Conservation (phyloP, 345 rosid species). For the Brassica cretica region DNA sequence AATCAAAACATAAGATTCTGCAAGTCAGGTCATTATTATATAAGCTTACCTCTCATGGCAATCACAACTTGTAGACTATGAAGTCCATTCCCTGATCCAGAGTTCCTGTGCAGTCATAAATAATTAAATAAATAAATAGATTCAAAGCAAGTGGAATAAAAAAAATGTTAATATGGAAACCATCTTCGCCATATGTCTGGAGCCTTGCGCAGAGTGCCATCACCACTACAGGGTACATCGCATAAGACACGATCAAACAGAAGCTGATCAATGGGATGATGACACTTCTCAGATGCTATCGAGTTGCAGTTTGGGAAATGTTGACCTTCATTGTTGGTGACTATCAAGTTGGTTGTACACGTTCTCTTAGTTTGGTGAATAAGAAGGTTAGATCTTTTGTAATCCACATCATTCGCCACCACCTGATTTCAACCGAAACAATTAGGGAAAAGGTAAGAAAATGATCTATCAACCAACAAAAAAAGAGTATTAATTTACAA, state of each 20-base stretch:
- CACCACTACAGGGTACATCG: conserved; percentile 98
- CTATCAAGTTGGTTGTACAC: conserved; percentile 93
- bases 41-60: conserved; percentile 77
- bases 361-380: conserved; percentile 98
- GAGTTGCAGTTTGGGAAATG: conserved; percentile 83
- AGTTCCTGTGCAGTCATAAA: conserved; percentile 65
- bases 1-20: background rate
- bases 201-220: conserved; percentile 96
- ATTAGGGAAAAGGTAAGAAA: background rate
- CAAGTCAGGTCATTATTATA: background rate
- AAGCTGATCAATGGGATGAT: conserved; percentile 51
- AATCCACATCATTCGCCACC: conserved; percentile 93
- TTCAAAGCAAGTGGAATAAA: background rate
- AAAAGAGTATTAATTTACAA: conserved; percentile 23
- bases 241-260: conserved; percentile 90
- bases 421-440: conserved; percentile 50
- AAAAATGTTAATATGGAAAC: conserved; percentile 37
- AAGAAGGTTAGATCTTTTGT: conserved; percentile 94
- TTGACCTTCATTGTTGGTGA: conserved; percentile 94
- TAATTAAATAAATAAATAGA: conserved; percentile 16
- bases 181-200: conserved; percentile 98
- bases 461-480: conserved; percentile 5
- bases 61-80: conserved; percentile 85
- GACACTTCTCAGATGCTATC: conserved; percentile 37
- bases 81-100: conserved; percentile 88